Base-by-base conservation (phyloP, 805 yeast species). In the Candida coquimbonensis region DNA sequence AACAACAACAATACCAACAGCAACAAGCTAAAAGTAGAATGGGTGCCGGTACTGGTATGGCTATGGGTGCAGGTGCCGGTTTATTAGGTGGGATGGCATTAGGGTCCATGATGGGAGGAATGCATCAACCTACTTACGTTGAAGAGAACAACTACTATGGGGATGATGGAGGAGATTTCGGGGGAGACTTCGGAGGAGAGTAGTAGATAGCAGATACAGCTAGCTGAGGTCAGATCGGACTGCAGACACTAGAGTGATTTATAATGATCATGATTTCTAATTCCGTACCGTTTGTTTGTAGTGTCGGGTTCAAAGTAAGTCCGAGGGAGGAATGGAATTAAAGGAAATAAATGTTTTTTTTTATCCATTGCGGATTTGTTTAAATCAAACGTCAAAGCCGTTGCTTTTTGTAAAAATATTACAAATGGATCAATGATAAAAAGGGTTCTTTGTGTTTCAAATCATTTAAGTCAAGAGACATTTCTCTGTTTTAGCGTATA, bases 21-120 rank as follows among this genome's bases (percentile, higher is more conserved):
- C 72, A 66, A 43, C 68, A 62, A 13, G 37, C 62, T 47, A 62
- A 53, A 27, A 59, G 56, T 35, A 55, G 62, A 37, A 52, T 61
- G 50, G 64, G 60, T 29, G 14, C 31, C 12, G 31, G 31, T 29
- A 11, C 31, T 11, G 31, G 31, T 29, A 29, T 29, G 31, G 31
- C 31, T 13, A 11, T 29, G 13, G 31, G 31, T 11, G 61, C 57
- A n/a, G 61, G 57, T 48, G 66, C 54, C 9, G 62, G 61, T 51
- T 46, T 53, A 33, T 50, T 54, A 38, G 69, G 60, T 31, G 64
- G 64, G 34, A 55, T 61, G 39, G 56, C 56, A 19, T 57, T 56
- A 43, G 67, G 60, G 8, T 56, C 46, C 39, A 55, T 49, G 59
- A 55, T 49, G 63, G 37, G 37, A 9, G 24, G 24, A 9, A 17